Percentiles rank a stretch among this genome's conserved stretches.
These are phyloP conservation scores for Penicillium brevicompactum DNA, from an alignment of 2,329 filamentous ascomycete species.

Conservation along the genomic window DNA sequence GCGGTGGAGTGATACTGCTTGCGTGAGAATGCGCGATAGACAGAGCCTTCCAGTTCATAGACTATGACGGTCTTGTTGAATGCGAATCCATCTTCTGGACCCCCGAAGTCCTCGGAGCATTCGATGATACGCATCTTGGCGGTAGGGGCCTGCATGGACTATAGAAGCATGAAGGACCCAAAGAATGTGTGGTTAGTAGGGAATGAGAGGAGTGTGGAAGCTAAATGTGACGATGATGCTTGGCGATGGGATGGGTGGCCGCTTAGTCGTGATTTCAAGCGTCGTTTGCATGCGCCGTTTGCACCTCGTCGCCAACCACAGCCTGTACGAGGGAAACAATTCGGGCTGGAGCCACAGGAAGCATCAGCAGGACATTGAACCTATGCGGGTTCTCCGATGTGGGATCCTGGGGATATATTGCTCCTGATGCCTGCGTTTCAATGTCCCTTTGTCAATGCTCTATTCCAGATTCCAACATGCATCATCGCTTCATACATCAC, in stretches of 20 bases:
- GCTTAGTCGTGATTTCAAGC: not conserved
- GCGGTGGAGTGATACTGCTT: not conserved
- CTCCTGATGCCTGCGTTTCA: not conserved
- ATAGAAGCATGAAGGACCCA: not conserved
- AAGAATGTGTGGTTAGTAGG: not conserved
- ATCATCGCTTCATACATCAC: not conserved
- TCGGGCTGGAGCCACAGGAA: not conserved
- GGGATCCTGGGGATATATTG: not conserved
- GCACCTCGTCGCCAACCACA: not conserved
- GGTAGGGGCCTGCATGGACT: not conserved
- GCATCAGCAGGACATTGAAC: not conserved
- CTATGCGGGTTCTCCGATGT: not conserved
- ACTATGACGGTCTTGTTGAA: constrained; percentile 4
- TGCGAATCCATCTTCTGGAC: not conserved
- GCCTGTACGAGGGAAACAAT: not conserved
- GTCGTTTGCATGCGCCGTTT: not conserved
- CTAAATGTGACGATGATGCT: not conserved
- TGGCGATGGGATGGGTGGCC: not conserved
- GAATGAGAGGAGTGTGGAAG: not conserved
- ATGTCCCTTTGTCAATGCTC: not conserved
- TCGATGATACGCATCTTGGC: constrained; percentile 4
- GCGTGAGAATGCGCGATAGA: constrained; percentile 5
- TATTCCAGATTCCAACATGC: not conserved
- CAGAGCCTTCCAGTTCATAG: constrained; percentile 1
- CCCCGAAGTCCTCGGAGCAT: constrained; percentile 7